Percentiles rank a stretch among this genome's conserved stretches.
phyloP scores from a whole-genome alignment of 306 rosid genomes.

The Rosa persica region DNA sequence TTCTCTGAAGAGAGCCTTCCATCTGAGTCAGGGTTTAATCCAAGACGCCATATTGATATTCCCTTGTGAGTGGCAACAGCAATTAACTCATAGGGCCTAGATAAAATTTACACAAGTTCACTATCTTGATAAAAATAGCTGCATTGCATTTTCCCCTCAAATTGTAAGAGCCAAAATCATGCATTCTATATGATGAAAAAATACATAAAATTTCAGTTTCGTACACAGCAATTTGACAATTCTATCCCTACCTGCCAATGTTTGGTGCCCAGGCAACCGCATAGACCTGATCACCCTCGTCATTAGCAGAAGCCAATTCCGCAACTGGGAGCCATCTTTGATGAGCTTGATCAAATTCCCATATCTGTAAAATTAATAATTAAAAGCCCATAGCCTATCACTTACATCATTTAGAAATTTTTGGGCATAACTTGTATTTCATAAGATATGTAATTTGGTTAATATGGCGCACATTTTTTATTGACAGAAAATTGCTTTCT shows the following conservation, averaged over 20 bases:
- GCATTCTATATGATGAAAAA: constrained; percentile 4
- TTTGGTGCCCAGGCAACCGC: constrained; percentile 93
- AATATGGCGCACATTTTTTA: neutral
- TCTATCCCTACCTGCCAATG: constrained; percentile 70
- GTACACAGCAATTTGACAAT: neutral
- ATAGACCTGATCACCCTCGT: constrained; percentile 67
- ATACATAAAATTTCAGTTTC: constrained; percentile 4
- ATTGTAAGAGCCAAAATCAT: constrained; percentile 2
- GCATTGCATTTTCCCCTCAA: constrained; percentile 9
- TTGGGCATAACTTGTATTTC: neutral
- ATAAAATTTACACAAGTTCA: constrained; percentile 24
- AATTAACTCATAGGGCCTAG: constrained; percentile 74
- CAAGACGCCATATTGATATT: constrained; percentile 84
- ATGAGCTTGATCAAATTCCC: constrained; percentile 96
- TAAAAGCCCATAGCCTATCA: neutral
- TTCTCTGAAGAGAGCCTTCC: constrained; percentile 80
- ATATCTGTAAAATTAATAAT: constrained; percentile 45
- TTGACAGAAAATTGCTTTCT: neutral
- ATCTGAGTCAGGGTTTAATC: constrained; percentile 59
- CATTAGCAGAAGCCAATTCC: constrained; percentile 65
- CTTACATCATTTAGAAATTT: neutral
- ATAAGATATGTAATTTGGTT: neutral
- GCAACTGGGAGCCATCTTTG: constrained; percentile 99
- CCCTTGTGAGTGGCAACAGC: constrained; percentile 77
- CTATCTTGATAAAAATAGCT: neutral